Evolutionary conservation across 2,329 filamentous ascomycete species (phyloP).

Genomic region (Paecilomyces formosus): DNA sequence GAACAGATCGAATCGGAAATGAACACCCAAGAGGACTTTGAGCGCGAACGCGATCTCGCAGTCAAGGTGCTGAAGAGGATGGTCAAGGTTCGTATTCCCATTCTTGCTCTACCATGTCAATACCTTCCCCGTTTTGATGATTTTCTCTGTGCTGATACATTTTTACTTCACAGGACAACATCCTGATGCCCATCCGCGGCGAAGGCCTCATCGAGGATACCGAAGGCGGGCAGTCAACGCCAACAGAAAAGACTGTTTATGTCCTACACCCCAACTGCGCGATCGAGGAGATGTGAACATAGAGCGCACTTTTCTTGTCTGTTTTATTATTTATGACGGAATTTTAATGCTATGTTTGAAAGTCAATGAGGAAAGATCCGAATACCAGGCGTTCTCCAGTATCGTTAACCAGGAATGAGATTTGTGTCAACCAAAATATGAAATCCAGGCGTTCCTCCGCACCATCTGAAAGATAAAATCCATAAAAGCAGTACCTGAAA

Average conservation of each 20-base stretch:
- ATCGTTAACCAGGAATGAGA: background rate
- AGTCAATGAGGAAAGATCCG: background rate
- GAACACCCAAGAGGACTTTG: conserved; percentile 70
- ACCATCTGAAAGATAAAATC: background rate
- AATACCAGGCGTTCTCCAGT: background rate
- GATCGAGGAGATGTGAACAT: conserved; percentile 49
- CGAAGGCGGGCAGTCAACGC: conserved; percentile 44
- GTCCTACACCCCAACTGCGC: conserved; percentile 92
- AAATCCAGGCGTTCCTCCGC: background rate
- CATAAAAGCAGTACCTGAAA: background rate
- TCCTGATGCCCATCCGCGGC: conserved; percentile 59
- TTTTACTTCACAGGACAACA: conserved; percentile 44
- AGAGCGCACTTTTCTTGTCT: background rate
- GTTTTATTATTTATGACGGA: conserved; percentile 1
- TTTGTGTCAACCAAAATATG: background rate
- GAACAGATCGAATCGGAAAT: conserved; percentile 84
- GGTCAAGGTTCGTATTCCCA: conserved; percentile 66
- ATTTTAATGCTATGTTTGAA: conserved; percentile 3
- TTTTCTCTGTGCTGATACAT: background rate
- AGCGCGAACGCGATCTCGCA: conserved; percentile 64
- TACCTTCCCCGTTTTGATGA: background rate
- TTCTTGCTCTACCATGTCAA: background rate
- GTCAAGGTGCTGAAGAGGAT: conserved; percentile 89
- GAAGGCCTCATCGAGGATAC: conserved; percentile 76
- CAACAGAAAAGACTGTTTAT: conserved; percentile 57